phyloP scores from a whole-genome alignment of 2,329 filamentous ascomycete species.

The Rhinocladiella similis region DNA sequence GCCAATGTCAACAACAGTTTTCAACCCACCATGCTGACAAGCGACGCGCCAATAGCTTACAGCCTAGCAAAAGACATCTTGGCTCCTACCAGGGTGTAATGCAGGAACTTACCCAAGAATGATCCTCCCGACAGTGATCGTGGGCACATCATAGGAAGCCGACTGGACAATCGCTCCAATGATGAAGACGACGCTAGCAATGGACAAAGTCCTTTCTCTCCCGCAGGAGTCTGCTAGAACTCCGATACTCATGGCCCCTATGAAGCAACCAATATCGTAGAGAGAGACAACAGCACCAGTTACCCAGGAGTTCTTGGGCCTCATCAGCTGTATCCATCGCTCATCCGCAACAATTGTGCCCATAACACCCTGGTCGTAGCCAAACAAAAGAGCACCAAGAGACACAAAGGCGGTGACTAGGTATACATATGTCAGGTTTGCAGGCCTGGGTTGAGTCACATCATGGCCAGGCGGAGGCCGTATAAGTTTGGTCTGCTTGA shows the following conservation, averaged over 20 bases:
- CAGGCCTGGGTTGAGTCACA: not conserved
- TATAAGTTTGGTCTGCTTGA: conserved; percentile 8
- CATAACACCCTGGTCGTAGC: conserved; percentile 37
- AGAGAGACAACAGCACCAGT: conserved; percentile 40
- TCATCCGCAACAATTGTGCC: conserved; percentile 34
- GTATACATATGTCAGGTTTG: conserved; percentile 10
- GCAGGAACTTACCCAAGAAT: conserved; percentile 40
- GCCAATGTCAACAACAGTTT: no score
- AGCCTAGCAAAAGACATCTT: no score
- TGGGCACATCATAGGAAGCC: conserved; percentile 38
- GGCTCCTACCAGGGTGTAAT: no score
- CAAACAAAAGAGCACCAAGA: conserved; percentile 31
- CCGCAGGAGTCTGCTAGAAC: conserved; percentile 8
- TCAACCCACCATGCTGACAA: no score
- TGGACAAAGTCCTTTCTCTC: conserved; percentile 7
- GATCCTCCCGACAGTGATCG: conserved; percentile 52
- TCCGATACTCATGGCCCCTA: conserved; percentile 8
- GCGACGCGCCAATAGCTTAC: no score
- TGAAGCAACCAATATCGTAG: conserved; percentile 39
- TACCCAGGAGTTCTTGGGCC: conserved; percentile 26
- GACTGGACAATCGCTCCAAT: conserved; percentile 32
- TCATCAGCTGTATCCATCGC: conserved; percentile 32
- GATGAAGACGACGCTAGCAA: conserved; percentile 7
- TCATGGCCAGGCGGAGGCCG: not conserved
- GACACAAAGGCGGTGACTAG: conserved; percentile 12